Base-by-base conservation (phyloP, 352 stramenopile species). In the Detonula confervacea region DNA sequence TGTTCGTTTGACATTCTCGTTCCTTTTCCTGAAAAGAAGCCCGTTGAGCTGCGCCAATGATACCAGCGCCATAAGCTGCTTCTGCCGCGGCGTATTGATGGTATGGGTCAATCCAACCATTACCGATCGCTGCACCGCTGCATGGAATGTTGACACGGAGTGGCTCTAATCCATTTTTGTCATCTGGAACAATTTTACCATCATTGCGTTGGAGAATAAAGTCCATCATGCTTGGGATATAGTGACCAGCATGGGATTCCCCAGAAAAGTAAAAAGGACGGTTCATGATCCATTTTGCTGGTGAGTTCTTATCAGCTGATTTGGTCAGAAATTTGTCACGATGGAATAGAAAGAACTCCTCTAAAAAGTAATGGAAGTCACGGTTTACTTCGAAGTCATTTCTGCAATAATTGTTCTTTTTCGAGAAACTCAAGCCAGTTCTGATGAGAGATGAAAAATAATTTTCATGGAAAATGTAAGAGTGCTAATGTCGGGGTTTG, bases 41-140 rank as follows among this genome's bases (percentile, higher is more conserved):
- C 35, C 78, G 70, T 80, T 96, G 88, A 0, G 84, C 78, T 14
- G 74, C 60, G 30, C 78, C 87, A 60, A 99, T 91, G 14, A 98
- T 70, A 0, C 96, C 96, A 22, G 97, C 83, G 7, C 95, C 96
- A 65, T 98, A 96, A 0, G 96, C 95, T 62, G 93, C 98, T 73
- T 97, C 95, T 49, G 95, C 96, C 68, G 97, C 97, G 64, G 98
- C 93, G 84, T 99, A 99, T 89, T 99, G 96, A 84, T 98, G 93
- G 9, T 87, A 79, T 27, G 97, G 97, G 75, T 98, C 96, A 12
- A 98, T 93, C 97, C 97, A 99, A 18, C 96, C 96, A 84, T 99
- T 99, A 33, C 97, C 97, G 88, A 99, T 98, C 3, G 96, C 96
- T n/a, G 96, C 89, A 66, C 97, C 97, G 42, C 82, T 85, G 2